Base-by-base conservation (phyloP, 148 eudicot genomes). In the Rhododendron griersonianum region DNA sequence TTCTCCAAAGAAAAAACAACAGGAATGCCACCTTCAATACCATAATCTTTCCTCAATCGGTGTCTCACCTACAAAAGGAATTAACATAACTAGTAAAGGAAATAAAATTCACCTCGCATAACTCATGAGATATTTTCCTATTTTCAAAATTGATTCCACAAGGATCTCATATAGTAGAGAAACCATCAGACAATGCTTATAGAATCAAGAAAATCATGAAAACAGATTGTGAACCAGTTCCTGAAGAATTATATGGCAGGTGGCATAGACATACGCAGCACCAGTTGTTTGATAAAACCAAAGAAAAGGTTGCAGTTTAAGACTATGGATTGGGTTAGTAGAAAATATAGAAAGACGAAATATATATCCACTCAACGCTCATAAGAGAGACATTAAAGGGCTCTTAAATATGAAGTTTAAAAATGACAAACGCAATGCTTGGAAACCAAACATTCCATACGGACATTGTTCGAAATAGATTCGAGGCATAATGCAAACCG, bases 11-110 rank as follows among this genome's bases (percentile, higher is more conserved):
- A 97, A 87, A 97, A 95, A 87, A 97, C 98, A 41, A 97, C 98
- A 85, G 99, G 98, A 86, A 97, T 92, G 84, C 99, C 99, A 85
- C 98, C 98, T 90, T 97, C 99, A 89, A 97, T 97, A 67, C 98
- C 98, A 90, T 94, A 86, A 37, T 97, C 98, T 92, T 90, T 94
- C 89, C 93, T 91, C 86, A 97, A 83, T 50, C 98, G 98, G 69
- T 95, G 93, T 84, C 99, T 91, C 33, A 97, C 99, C 99, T 97
- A 91, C 86, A 87, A 84, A 91, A 85, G 14, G 88, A 30, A 83
- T 53, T n/a, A 57, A 57, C 59, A 21, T n/a, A 71, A 71, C 41
- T 13, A 30, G 37, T 77, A 50, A 21, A 65, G 57, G 33, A 8
- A 48, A 59, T 44, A 86, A 30, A 51, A 55, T 78, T 78, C 77